Evolutionary conservation across 2,329 filamentous ascomycete genomes (phyloP).

Genomic region (Rhynchosporium secalis): DNA sequence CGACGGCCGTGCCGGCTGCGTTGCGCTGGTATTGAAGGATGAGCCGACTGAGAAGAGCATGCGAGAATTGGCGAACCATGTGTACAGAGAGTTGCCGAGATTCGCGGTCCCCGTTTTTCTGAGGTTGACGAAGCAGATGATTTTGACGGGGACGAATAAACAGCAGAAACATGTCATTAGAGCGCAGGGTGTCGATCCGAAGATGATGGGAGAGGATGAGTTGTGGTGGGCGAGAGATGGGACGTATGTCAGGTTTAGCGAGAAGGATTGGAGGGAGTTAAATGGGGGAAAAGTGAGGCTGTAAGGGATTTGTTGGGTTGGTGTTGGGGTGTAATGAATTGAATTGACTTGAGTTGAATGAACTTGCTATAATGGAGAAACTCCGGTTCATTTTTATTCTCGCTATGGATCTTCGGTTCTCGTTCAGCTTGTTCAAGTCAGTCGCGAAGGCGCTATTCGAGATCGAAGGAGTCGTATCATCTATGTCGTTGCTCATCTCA

Average conservation of each 20-base stretch:
- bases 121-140: constrained; percentile 59
- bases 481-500: no score
- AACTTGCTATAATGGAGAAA: not conserved
- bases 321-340: no score
- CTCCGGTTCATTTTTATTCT: no score
- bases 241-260: constrained; percentile 66
- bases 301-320: constrained; percentile 17
- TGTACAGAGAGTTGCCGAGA: constrained; percentile 58
- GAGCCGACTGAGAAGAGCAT: constrained; percentile 50
- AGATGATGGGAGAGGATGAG: constrained; percentile 48
- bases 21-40: constrained; percentile 63
- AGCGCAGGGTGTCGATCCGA: constrained; percentile 71
- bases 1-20: constrained; percentile 82
- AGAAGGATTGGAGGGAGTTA: constrained; percentile 68
- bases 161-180: constrained; percentile 77
- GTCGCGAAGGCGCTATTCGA: no score
- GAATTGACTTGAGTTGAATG: not conserved
- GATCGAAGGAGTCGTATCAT: no score
- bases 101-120: constrained; percentile 81
- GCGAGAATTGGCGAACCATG: constrained; percentile 61
- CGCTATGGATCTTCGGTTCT: no score
- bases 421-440: no score
- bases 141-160: constrained; percentile 83
- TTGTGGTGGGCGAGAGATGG: constrained; percentile 61
- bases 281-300: constrained; percentile 63